Evolutionary conservation across 2,329 filamentous ascomycete species (phyloP).

Genomic region (Xylariaceae sp.): DNA sequence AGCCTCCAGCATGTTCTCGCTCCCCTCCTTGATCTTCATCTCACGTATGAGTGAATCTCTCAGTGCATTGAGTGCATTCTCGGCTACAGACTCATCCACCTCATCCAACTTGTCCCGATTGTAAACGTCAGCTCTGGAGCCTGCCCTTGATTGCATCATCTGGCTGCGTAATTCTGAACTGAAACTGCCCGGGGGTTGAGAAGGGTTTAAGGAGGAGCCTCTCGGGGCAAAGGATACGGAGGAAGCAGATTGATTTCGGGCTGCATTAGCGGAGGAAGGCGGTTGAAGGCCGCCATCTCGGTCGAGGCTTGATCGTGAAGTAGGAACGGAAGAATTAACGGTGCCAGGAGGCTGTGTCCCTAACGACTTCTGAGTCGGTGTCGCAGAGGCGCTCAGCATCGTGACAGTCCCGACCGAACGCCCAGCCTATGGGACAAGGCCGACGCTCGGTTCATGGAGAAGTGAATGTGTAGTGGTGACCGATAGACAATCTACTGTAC

Average conservation of each 20-base stretch:
- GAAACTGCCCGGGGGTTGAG: conserved; percentile 80
- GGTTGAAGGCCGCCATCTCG: conserved; percentile 58
- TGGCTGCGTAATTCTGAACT: conserved; percentile 81
- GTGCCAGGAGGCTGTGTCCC: conserved; percentile 46
- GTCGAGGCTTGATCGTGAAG: conserved; percentile 55
- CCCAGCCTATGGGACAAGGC: conserved; percentile 34
- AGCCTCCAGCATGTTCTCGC: conserved; percentile 96
- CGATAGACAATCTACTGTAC: not conserved
- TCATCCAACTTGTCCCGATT: conserved; percentile 64
- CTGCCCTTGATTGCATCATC: conserved; percentile 66
- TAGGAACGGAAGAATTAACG: conserved; percentile 41
- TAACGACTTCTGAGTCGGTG: conserved; percentile 57
- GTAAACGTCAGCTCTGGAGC: conserved; percentile 57
- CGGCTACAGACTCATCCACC: conserved; percentile 59
- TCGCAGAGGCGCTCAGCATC: conserved; percentile 58
- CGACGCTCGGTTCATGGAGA: conserved; percentile 24
- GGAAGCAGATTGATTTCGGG: conserved; percentile 55
- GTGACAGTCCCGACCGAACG: conserved; percentile 38
- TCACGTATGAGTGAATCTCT: conserved; percentile 90
- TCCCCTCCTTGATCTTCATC: conserved; percentile 96
- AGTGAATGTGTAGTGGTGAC: conserved; percentile 6
- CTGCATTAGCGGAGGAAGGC: conserved; percentile 45
- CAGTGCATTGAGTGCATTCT: conserved; percentile 74
- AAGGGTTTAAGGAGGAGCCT: conserved; percentile 70
- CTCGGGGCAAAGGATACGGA: conserved; percentile 67